Evolutionary conservation across 768 basidiomycete species (phyloP), one percentile per base, ranked within the genome.

Genomic region (Myochromella boudieri): DNA sequence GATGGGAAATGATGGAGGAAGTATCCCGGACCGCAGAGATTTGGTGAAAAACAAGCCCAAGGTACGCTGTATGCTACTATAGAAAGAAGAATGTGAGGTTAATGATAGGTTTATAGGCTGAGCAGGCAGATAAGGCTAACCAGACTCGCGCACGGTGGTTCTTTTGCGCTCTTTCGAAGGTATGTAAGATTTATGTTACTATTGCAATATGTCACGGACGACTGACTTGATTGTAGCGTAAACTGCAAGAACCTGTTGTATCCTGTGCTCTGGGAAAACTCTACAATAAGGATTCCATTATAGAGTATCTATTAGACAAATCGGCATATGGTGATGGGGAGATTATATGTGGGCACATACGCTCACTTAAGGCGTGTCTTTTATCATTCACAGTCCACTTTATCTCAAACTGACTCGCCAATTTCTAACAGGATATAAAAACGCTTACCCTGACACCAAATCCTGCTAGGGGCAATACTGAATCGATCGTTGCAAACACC

Each of bases 161-260:
- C 51, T 93, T 90, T 63, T 99, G 97, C 62, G 93, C 95, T 7
- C 74, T 99, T 3, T 97, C 95, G 32, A 97, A 97, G 81, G 94
- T 91, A 59, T 42, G 72, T 61, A 17, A 3, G 12, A 11, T 7
- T 10, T 61, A 14, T 10, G 4, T 7, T 9, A 7, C 10, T 4
- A 27, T 24, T n/a, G 15, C n/a, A 17, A 15, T 18, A 22, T 8
- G 6, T 24, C 9, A 24, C 12, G 44, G 17, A 38, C 25, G 6
- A 46, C 11, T 41, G 15, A 12, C 6, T 34, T 34, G n/a, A 34
- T 2, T 15, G 28, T 59, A 95, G 92, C 79, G 80, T 44, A 85
- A 84, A n/a, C 75, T 98, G 1, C 83, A 85, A 58, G 84, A 91
- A 48, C 97, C 97, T 0, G 74, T 97, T 4, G 97, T 97, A 0